A percentile compares a stretch with the other conserved stretches of the same genome.
These are phyloP conservation scores for Penicillium cinerascens DNA, from an alignment of 495 filamentous ascomycete genomes.

Conservation along the genomic window DNA sequence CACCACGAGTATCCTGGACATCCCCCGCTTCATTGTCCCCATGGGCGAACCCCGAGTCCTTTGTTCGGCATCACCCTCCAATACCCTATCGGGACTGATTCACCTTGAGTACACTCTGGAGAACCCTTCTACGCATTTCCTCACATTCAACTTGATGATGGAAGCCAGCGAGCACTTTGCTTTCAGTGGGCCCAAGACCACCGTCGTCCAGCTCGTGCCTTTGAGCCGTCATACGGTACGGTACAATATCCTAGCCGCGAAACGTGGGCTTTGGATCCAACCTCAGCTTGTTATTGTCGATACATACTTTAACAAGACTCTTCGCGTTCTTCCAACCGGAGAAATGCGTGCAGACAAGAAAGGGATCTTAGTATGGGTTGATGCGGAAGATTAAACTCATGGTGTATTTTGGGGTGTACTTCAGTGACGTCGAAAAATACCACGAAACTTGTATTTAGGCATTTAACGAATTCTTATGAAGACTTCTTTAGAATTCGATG, in stretches of 20 bases:
- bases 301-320: slow-evolving; percentile 82
- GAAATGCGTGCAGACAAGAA: slow-evolving; percentile 73
- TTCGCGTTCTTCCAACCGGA: slow-evolving; percentile 68
- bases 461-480: not conserved
- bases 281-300: slow-evolving; percentile 74
- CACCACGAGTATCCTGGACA: slow-evolving; percentile 56
- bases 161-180: slow-evolving; percentile 90
- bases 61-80: slow-evolving; percentile 53
- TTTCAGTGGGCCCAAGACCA: slow-evolving; percentile 83
- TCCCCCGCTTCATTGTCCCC: slow-evolving; percentile 75
- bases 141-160: slow-evolving; percentile 89
- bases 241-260: slow-evolving; percentile 63
- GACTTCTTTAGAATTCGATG: not conserved
- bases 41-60: slow-evolving; percentile 86
- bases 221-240: slow-evolving; percentile 65
- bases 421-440: not conserved
- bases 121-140: slow-evolving; percentile 89
- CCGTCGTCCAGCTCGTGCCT: slow-evolving; percentile 72
- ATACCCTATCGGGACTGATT: slow-evolving; percentile 40
- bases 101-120: slow-evolving; percentile 73
- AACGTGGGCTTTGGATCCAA: slow-evolving; percentile 64
- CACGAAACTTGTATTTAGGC: slow-evolving; percentile 2
- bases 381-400: slow-evolving; percentile 41
- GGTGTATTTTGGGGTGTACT: not conserved
- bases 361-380: slow-evolving; percentile 66